Base-by-base conservation (phyloP, 2,329 filamentous ascomycete genomes). In the Cyanodermella asteris region DNA sequence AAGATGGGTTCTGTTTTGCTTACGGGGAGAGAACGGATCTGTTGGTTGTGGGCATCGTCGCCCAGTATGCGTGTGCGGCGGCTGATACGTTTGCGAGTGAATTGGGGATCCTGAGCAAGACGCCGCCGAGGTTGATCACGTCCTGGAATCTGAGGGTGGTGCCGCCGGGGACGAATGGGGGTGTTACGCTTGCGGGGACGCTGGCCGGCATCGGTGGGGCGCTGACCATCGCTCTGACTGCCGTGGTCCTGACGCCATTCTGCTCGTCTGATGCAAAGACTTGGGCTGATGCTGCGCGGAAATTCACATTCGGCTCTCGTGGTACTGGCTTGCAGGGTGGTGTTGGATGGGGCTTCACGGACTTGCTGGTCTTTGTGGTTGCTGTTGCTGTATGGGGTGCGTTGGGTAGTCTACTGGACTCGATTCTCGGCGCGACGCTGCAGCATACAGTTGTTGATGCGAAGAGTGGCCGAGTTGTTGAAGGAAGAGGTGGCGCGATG, bases 31-130 rank as follows among this genome's bases (percentile, higher is more conserved):
- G 49, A 10, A 40, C 39, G 27, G 45, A 50, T 32, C 35, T 52
- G 3, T 37, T 59, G 16, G 46, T 56, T 0, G 44, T 58, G 6
- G 56, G 56, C 6, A 56, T 59, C 24, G 47, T 59, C 12, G 31
- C 29, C 20, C 84, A 91, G 51, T 97, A 97, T 42, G 84, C 81
- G 14, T 77, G 78, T 24, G 81, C 91, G 7, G 70, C 80, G 12
- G 78, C 84, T 24, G 87, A 97, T 46, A 97, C 87, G 0, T 87
- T 93, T 45, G 82, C 76, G 29, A 91, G 81, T 7, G 87, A 97
- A 53, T 68, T 97, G 12, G 87, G 87, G 9, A 97, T 97, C 28
- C 59, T 97, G 8, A 74, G 82, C 5, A 65, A 60, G 30, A 61
- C 61, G 13, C 55, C 65, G 22, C 87, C 87, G 6, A 69, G 82